Evolutionary conservation across 768 basidiomycete genomes (phyloP).

Genomic region (Lactarius hatsudake): DNA sequence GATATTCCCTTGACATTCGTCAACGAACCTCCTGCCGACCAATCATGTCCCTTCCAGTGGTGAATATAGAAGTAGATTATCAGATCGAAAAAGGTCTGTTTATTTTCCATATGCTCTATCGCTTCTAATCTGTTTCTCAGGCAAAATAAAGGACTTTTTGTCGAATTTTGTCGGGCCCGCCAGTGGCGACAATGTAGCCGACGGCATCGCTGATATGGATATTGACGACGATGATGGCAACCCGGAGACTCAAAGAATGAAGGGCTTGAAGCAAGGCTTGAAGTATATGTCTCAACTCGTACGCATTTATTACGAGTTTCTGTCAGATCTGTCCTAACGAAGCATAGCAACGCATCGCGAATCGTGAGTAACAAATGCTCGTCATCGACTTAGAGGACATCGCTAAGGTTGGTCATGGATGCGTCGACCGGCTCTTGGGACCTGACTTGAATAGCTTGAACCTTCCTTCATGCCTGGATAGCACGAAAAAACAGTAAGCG

Average conservation of each 20-base stretch:
- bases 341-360: conserved; percentile 82
- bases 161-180: conserved; percentile 59
- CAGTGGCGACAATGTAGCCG: conserved; percentile 67
- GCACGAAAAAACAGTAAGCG: conserved; percentile 69
- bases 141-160: conserved; percentile 68
- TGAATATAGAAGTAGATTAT: conserved; percentile 63
- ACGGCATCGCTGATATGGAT: conserved; percentile 67
- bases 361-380: conserved; percentile 89
- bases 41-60: conserved; percentile 64
- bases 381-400: conserved; percentile 89
- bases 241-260: conserved; percentile 35
- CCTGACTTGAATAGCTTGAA: background rate
- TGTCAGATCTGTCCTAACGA: conserved; percentile 19
- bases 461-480: conserved; percentile 32
- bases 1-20: conserved; percentile 7
- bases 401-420: conserved; percentile 60
- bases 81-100: conserved; percentile 64
- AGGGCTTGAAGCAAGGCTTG: no score
- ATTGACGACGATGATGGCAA: conserved; percentile 52
- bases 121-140: conserved; percentile 36
- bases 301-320: conserved; percentile 32
- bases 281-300: conserved; percentile 90
- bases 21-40: conserved; percentile 11
- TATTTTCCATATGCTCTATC: no score
- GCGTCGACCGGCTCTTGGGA: no score